These are phyloP conservation scores for Aspergillus conjunctus DNA, from an alignment of 495 filamentous ascomycete genomes.

Conservation along the genomic window DNA sequence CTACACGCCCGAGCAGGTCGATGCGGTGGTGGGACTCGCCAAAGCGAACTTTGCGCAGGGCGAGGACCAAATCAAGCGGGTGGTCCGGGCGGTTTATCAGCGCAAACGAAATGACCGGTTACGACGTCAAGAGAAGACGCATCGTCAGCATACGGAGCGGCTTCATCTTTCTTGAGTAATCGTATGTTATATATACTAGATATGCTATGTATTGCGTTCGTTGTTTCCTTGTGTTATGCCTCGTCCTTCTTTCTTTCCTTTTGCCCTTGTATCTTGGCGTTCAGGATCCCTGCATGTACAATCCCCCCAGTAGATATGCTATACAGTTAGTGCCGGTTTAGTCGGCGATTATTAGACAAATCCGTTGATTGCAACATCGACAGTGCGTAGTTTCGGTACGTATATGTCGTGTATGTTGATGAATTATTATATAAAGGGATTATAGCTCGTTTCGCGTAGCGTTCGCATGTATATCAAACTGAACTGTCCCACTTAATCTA, in stretches of 20 bases:
- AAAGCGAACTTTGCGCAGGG: constrained; percentile 86
- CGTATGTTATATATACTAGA: neutral
- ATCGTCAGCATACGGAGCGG: constrained; percentile 43
- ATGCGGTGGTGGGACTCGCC: constrained; percentile 77
- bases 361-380: no score
- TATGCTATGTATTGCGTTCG: neutral
- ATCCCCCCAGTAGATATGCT: no score
- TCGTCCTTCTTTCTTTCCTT: neutral
- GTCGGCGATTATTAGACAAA: no score
- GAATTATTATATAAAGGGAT: no score
- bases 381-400: no score
- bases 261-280: neutral
- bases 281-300: no score
- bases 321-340: no score
- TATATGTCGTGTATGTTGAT: no score
- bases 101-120: constrained; percentile 74
- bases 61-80: constrained; percentile 68
- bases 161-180: constrained; percentile 37
- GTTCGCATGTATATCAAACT: no score
- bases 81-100: constrained; percentile 90
- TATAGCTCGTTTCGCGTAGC: no score
- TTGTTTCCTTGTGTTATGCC: neutral
- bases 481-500: no score
- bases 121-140: constrained; percentile 56
- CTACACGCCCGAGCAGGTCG: constrained; percentile 84